These are phyloP conservation scores for Haematococcus lacustris DNA, from an alignment of 139 green algal genomes.

Conservation along the genomic window DNA sequence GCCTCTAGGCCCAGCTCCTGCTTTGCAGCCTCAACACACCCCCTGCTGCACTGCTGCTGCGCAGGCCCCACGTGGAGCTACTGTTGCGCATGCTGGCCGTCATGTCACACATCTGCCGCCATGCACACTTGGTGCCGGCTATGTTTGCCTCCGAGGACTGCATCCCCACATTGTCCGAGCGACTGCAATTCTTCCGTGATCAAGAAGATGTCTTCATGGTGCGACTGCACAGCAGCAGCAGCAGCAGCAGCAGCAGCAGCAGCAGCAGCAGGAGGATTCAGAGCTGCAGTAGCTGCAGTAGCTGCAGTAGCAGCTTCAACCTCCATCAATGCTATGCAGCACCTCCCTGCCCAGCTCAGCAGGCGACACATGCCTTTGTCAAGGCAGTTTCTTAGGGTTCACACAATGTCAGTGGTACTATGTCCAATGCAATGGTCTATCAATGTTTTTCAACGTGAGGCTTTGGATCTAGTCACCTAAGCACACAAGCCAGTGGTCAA, in stretches of 20 bases:
- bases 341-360: too few species aligned
- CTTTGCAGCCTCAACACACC: background rate
- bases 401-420: too few species aligned
- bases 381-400: too few species aligned
- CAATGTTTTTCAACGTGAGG: too few species aligned
- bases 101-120: slow-evolving; percentile 49
- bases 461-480: too few species aligned
- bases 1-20: background rate
- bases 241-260: background rate
- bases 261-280: slow-evolving; percentile 8
- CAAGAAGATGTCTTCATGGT: slow-evolving; percentile 26
- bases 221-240: background rate
- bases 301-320: too few species aligned
- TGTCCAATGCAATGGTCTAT: too few species aligned
- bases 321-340: too few species aligned
- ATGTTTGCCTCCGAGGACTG: slow-evolving; percentile 47
- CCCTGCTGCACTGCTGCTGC: background rate
- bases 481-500: too few species aligned
- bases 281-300: too few species aligned
- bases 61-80: slow-evolving; percentile 45
- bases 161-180: slow-evolving; percentile 53
- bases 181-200: slow-evolving; percentile 64
- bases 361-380: too few species aligned
- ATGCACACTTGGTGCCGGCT: slow-evolving; percentile 21
- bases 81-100: slow-evolving; percentile 35